phyloP scores from a whole-genome alignment of 495 filamentous ascomycete genomes.

The Xylaria acuta region DNA sequence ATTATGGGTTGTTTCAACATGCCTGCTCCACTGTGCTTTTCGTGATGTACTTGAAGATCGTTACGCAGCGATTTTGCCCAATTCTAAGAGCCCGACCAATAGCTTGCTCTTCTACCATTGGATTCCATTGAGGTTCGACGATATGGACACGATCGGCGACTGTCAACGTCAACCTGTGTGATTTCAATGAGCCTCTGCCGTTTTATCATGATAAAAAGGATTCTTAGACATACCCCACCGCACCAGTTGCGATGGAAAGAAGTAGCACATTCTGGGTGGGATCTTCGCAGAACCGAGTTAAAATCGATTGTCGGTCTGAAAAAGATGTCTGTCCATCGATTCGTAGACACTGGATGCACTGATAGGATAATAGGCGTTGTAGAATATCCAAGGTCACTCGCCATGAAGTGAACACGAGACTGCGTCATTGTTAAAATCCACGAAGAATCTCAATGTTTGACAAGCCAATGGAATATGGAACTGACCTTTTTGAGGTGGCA shows the following conservation, averaged over 20 bases:
- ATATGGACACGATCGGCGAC: slow-evolving; percentile 50
- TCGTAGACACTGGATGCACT: slow-evolving; percentile 38
- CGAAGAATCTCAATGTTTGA: background rate
- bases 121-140: slow-evolving; percentile 59
- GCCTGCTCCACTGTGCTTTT: background rate
- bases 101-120: slow-evolving; percentile 54
- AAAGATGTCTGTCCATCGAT: slow-evolving; percentile 46
- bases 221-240: slow-evolving; percentile 46
- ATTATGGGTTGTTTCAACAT: too few relatives aligned
- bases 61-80: slow-evolving; percentile 37
- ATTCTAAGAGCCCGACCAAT: slow-evolving; percentile 49
- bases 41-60: background rate
- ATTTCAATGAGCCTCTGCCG: background rate
- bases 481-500: slow-evolving; percentile 39
- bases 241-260: slow-evolving; percentile 55
- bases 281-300: slow-evolving; percentile 41
- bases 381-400: slow-evolving; percentile 51
- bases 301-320: slow-evolving; percentile 37
- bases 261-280: slow-evolving; percentile 40
- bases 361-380: slow-evolving; percentile 18
- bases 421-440: slow-evolving; percentile 25
- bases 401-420: slow-evolving; percentile 59
- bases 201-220: background rate
- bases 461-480: background rate
- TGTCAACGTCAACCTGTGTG: slow-evolving; percentile 48